phyloP scores from a whole-genome alignment of 345 rosid genomes.

The Salix udensis region DNA sequence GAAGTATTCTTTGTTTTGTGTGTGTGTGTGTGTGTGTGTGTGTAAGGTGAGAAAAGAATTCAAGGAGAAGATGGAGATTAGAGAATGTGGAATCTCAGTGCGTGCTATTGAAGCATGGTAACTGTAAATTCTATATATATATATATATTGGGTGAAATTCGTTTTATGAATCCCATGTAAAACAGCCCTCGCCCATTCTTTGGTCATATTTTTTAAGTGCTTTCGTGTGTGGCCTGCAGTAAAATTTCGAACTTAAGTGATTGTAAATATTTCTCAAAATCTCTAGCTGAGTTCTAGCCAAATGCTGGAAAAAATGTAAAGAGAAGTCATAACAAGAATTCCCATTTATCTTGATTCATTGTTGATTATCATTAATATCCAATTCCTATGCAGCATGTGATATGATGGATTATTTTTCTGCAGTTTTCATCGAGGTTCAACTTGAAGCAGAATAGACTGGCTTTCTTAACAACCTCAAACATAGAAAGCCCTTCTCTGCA shows the following conservation, averaged over 20 bases:
- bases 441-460: constrained; percentile 36
- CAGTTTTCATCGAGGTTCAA: constrained; percentile 36
- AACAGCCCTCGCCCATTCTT: not conserved
- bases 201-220: not conserved
- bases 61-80: no score
- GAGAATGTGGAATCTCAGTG: no score
- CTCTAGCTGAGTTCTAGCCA: not conserved
- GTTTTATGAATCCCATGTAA: not conserved
- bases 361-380: not conserved
- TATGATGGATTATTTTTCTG: constrained; percentile 12
- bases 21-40: no score
- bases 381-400: not conserved
- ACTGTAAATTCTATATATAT: no score
- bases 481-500: constrained; percentile 19
- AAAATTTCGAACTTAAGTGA: not conserved
- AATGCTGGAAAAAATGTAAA: not conserved
- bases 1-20: no score
- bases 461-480: constrained; percentile 15
- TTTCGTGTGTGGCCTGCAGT: not conserved
- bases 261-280: not conserved
- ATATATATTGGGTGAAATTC: no score
- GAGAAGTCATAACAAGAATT: not conserved
- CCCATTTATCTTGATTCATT: not conserved
- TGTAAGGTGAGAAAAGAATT: no score
- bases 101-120: no score